A percentile compares a stretch with the other conserved stretches of the same genome.
Conservation (phyloP, 2,329 filamentous ascomycete genomes). For the Fusarium duplospermum region DNA sequence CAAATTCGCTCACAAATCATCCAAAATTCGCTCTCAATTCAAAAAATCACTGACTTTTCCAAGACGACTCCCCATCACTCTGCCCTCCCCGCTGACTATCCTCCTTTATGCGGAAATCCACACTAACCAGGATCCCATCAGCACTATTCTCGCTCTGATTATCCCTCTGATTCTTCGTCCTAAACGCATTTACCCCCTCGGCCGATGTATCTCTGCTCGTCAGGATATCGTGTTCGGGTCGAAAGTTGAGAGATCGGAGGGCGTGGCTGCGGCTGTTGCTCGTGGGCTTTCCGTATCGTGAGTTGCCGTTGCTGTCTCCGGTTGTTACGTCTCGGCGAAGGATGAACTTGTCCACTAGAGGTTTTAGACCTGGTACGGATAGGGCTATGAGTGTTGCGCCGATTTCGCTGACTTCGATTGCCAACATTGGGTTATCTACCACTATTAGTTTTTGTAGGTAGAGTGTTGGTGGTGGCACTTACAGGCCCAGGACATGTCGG, state of each 20-base stretch:
- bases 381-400: slow-evolving; percentile 62
- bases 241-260: slow-evolving; percentile 46
- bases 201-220: slow-evolving; percentile 42
- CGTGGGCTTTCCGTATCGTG: slow-evolving; percentile 38
- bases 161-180: slow-evolving; percentile 30
- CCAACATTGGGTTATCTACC: slow-evolving; percentile 59
- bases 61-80: slow-evolving; percentile 6
- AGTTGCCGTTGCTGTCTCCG: slow-evolving; percentile 32
- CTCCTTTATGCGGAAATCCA: slow-evolving; percentile 53
- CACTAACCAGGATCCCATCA: slow-evolving; percentile 50
- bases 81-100: slow-evolving; percentile 18
- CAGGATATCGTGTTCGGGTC: slow-evolving; percentile 46
- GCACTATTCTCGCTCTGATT: slow-evolving; percentile 40
- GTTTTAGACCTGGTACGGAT: slow-evolving; percentile 63
- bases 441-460: slow-evolving; percentile 9
- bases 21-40: background rate
- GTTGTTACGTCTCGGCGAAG: slow-evolving; percentile 40
- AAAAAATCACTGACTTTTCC: slow-evolving; percentile 2
- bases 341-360: slow-evolving; percentile 54
- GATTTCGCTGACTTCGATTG: slow-evolving; percentile 62
- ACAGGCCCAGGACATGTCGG: slow-evolving; percentile 61
- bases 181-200: slow-evolving; percentile 39
- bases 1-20: background rate
- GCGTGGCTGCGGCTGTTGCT: slow-evolving; percentile 43
- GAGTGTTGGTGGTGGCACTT: background rate